phyloP scores from a whole-genome alignment of 1,139 yeast genomes.

The Pichia sp. region DNA sequence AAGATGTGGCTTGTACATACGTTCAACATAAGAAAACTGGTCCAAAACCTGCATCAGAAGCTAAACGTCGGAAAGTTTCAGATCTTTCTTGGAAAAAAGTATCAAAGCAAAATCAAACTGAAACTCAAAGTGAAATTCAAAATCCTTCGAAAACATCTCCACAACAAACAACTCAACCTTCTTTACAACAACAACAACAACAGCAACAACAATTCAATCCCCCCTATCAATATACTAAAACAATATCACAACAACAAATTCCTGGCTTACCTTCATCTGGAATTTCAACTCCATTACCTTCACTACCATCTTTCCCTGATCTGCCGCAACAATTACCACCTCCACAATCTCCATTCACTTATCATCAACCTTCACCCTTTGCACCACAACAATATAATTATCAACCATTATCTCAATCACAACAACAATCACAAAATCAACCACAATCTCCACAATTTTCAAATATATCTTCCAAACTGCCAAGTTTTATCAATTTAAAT shows the following conservation, averaged over 20 bases:
- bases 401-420: background rate
- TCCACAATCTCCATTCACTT: background rate
- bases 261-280: too few species aligned
- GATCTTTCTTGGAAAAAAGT: background rate
- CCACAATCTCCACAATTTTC: background rate
- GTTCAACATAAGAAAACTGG: constrained; percentile 26
- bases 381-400: background rate
- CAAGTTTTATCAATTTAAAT: too few species aligned
- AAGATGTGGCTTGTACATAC: constrained; percentile 20
- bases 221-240: too few species aligned
- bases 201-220: background rate
- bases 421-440: background rate
- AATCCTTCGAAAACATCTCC: background rate
- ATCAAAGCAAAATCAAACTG: background rate
- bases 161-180: background rate
- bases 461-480: too few species aligned
- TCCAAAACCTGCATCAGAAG: constrained; percentile 20
- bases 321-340: background rate
- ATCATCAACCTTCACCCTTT: background rate
- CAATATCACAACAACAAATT: too few species aligned
- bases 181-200: background rate
- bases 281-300: background rate
- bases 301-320: background rate
- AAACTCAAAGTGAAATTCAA: too few species aligned
- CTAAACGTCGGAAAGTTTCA: background rate